phyloP scores from a whole-genome alignment of 495 filamentous ascomycete genomes.

The Pyronema omphalodes region DNA sequence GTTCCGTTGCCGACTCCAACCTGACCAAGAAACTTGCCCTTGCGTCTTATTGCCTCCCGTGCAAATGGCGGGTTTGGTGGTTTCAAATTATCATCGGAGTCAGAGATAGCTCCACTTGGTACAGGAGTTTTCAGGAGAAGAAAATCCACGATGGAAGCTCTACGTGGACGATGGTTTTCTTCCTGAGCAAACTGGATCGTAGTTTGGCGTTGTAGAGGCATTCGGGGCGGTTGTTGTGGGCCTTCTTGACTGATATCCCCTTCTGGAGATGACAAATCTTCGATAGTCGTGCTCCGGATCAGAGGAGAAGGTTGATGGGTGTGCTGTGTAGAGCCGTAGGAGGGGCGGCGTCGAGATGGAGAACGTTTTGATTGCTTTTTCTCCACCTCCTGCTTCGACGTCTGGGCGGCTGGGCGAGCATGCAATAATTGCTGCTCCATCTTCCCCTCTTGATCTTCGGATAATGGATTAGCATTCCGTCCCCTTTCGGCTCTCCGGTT shows the following conservation, averaged over 20 bases:
- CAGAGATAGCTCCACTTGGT: neutral
- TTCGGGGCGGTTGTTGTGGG: too few species aligned
- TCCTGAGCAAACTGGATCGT: neutral
- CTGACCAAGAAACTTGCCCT: too few species aligned
- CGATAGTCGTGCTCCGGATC: neutral
- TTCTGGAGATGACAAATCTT: neutral
- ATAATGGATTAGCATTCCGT: neutral
- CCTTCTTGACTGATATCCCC: neutral
- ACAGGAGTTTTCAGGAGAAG: neutral
- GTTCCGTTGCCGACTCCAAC: too few species aligned
- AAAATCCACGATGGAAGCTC: neutral
- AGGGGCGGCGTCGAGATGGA: neutral
- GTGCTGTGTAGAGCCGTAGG: neutral
- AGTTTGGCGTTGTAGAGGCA: too few species aligned
- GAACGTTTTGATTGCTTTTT: neutral
- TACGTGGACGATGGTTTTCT: neutral
- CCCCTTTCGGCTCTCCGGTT: neutral
- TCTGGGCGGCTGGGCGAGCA: neutral
- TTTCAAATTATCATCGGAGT: neutral
- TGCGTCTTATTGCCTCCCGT: too few species aligned
- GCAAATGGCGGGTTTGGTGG: too few species aligned
- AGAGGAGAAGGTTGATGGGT: neutral
- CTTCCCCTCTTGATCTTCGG: neutral
- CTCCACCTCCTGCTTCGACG: neutral
- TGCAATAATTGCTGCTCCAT: neutral